Evolutionary conservation across 768 basidiomycete genomes (phyloP).

Genomic region (Amanita muscaria): DNA sequence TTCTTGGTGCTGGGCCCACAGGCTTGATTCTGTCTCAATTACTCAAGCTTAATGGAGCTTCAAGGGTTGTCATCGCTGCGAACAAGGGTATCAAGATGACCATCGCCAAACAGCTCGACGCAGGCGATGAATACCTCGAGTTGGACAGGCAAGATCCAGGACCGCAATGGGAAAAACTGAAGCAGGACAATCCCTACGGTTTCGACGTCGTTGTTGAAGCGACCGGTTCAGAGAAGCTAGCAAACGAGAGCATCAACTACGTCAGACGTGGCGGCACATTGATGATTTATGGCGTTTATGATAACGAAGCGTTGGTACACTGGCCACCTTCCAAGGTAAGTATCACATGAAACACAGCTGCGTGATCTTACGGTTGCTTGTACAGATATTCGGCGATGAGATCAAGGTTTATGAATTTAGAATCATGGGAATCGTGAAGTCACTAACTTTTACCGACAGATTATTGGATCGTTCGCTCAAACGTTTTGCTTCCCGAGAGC

Average conservation of each 20-base stretch:
- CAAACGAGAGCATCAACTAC: conserved; percentile 85
- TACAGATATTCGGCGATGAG: conserved; percentile 62
- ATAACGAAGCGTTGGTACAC: conserved; percentile 72
- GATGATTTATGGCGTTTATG: conserved; percentile 89
- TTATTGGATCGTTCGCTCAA: conserved; percentile 88
- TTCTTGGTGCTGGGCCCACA: conserved; percentile 85
- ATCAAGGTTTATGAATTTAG: conserved; percentile 27
- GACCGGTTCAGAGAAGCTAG: conserved; percentile 74
- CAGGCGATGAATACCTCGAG: conserved; percentile 80
- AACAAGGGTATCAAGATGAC: conserved; percentile 91
- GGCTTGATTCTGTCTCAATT: conserved; percentile 79
- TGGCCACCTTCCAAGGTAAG: conserved; percentile 85
- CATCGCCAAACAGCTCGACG: conserved; percentile 69
- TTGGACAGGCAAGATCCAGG: conserved; percentile 69
- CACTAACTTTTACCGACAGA: conserved; percentile 32
- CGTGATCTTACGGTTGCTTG: neutral
- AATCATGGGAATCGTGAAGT: neutral
- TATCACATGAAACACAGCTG: conserved; percentile 3
- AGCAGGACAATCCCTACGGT: conserved; percentile 75
- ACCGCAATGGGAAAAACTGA: conserved; percentile 73
- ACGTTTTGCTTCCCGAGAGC: conserved; percentile 87
- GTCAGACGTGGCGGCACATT: conserved; percentile 78
- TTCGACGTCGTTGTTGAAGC: conserved; percentile 76
- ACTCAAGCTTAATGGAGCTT: conserved; percentile 79
- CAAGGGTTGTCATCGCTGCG: conserved; percentile 73